A percentile compares a stretch with the other conserved stretches of the same genome.
Evolutionary conservation across 345 rosid species (phyloP).

Genomic region (Citrus maxima): DNA sequence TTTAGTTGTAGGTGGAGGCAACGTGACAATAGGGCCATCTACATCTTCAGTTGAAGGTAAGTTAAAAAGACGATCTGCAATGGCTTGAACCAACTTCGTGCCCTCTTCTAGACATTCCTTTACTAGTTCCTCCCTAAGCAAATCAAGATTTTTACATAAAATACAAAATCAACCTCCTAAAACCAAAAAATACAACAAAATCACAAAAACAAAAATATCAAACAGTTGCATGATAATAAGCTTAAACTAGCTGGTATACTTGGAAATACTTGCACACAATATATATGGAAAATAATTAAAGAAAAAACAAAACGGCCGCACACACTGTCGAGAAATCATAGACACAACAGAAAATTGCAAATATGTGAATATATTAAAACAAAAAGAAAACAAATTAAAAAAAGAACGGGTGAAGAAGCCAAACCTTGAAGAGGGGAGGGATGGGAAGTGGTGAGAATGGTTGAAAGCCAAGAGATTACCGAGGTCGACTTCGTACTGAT

Average conservation of each 20-base stretch:
- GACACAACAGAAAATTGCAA: background rate
- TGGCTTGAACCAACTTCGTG: slow-evolving; percentile 65
- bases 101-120: slow-evolving; percentile 58
- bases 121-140: slow-evolving; percentile 62
- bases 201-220: background rate
- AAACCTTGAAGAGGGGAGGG: slow-evolving; percentile 65
- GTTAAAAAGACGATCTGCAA: slow-evolving; percentile 63
- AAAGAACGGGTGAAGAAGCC: background rate
- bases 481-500: slow-evolving; percentile 47
- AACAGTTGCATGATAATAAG: background rate
- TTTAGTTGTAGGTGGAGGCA: slow-evolving; percentile 72
- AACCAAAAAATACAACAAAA: background rate
- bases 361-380: too few species aligned
- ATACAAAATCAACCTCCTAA: too few species aligned
- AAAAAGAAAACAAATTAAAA: too few species aligned
- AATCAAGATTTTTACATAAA: background rate
- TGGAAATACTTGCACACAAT: background rate
- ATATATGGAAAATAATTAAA: background rate
- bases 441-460: slow-evolving; percentile 41
- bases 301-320: background rate
- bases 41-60: slow-evolving; percentile 72
- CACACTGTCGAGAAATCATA: background rate
- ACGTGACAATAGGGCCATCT: slow-evolving; percentile 75
- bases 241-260: background rate
- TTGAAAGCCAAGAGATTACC: slow-evolving; percentile 74